Evolutionary conservation across 768 basidiomycete genomes (phyloP).

Genomic region (Lactarius hatsudake): DNA sequence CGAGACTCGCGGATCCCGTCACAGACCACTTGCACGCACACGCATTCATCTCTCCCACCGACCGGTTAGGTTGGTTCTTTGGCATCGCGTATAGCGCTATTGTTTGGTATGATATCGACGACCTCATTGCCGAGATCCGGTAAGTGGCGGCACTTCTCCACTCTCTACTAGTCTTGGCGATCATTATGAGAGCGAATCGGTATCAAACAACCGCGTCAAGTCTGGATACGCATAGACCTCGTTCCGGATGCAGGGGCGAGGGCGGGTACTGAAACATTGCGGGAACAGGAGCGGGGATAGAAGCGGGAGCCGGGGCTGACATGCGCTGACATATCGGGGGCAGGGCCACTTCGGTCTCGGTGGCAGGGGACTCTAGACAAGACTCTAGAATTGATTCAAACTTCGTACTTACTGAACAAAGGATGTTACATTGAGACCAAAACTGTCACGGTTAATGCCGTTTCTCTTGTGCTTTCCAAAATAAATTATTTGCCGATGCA

Average conservation of each 20-base stretch:
- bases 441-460: too few relatives aligned
- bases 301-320: slow-evolving; percentile 25
- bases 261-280: slow-evolving; percentile 49
- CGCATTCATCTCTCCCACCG: slow-evolving; percentile 62
- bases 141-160: slow-evolving; percentile 34
- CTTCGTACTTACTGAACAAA: too few relatives aligned
- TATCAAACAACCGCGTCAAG: slow-evolving; percentile 81
- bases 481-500: too few relatives aligned
- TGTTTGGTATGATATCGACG: slow-evolving; percentile 75
- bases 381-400: too few relatives aligned
- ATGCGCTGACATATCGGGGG: too few relatives aligned
- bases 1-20: slow-evolving; percentile 73
- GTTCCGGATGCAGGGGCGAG: slow-evolving; percentile 72
- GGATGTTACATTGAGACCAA: too few relatives aligned
- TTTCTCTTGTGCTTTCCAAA: too few relatives aligned
- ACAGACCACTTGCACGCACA: slow-evolving; percentile 79
- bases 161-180: neutral
- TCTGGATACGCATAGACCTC: slow-evolving; percentile 71
- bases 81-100: slow-evolving; percentile 63
- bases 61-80: slow-evolving; percentile 72
- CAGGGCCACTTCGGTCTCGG: neutral
- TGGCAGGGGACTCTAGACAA: neutral
- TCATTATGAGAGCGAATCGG: slow-evolving; percentile 55
- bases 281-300: slow-evolving; percentile 17
- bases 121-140: slow-evolving; percentile 84